These are phyloP conservation scores for Papiliotrema nemorosa DNA, from an alignment of 1,284 basidiomycete genomes.

Conservation along the genomic window DNA sequence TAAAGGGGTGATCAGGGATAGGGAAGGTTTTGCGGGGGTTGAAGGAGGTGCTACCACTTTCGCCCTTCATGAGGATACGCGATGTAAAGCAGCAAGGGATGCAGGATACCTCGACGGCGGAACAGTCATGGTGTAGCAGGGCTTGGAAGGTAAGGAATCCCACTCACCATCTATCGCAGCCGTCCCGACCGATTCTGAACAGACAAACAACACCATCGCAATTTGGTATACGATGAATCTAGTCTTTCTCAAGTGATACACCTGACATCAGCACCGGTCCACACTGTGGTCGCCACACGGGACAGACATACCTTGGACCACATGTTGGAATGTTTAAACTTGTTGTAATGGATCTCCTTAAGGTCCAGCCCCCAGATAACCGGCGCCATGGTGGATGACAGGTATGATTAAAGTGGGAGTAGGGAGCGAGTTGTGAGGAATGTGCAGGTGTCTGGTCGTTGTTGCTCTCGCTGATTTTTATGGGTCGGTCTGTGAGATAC, in stretches of 20 bases:
- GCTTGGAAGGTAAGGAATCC: too few species aligned
- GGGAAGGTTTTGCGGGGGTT: neutral
- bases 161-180: conserved; percentile 5
- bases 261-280: neutral
- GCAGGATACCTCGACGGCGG: too few species aligned
- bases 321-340: neutral
- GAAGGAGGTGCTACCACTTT: too few species aligned
- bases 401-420: neutral
- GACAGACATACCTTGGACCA: neutral
- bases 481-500: too few species aligned
- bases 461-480: too few species aligned
- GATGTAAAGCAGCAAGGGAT: too few species aligned
- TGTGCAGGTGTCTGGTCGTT: neutral
- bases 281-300: neutral
- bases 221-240: conserved; percentile 6
- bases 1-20: too few species aligned
- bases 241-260: conserved; percentile 1
- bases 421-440: neutral
- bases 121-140: too few species aligned
- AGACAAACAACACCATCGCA: conserved; percentile 2
- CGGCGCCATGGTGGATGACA: neutral
- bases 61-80: too few species aligned
- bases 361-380: conserved; percentile 6
- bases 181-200: conserved; percentile 4
- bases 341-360: conserved; percentile 7